Evolutionary conservation across 164 flowering plant species (phyloP).

Genomic region (Annona cherimola): DNA sequence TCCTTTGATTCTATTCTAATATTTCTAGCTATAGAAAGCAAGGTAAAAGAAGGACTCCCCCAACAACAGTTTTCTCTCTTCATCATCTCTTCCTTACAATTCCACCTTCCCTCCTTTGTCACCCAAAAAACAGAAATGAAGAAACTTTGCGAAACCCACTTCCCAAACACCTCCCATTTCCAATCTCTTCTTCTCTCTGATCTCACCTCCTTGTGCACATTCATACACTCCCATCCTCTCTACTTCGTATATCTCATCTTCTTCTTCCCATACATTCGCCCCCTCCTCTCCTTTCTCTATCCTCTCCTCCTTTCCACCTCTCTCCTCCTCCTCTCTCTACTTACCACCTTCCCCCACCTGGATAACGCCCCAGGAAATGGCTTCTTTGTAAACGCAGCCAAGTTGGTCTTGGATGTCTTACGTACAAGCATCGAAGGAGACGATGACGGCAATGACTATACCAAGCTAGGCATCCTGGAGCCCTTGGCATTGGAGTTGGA

Average conservation of each 20-base stretch:
- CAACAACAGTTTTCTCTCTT: background rate
- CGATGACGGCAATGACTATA: slow-evolving; percentile 3
- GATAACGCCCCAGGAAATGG: slow-evolving; percentile 15
- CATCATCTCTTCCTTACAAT: background rate
- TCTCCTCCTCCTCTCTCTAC: slow-evolving; percentile 50
- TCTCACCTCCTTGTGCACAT: slow-evolving; percentile 29
- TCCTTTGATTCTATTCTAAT: background rate
- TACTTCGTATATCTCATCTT: slow-evolving; percentile 69
- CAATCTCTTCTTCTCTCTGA: slow-evolving; percentile 32
- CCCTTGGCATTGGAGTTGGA: background rate
- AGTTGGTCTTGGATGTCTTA: slow-evolving; percentile 15
- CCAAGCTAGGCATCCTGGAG: slow-evolving; percentile 13
- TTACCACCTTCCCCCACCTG: slow-evolving; percentile 27
- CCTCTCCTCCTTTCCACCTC: slow-evolving; percentile 77
- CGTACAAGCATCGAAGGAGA: slow-evolving; percentile 15
- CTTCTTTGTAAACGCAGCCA: slow-evolving; percentile 17
- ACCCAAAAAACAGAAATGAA: background rate
- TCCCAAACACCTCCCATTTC: slow-evolving; percentile 18
- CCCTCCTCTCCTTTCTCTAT: slow-evolving; percentile 58
- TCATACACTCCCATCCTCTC: slow-evolving; percentile 60
- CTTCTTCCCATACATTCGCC: slow-evolving; percentile 70
- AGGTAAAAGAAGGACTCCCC: background rate
- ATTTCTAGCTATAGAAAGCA: background rate
- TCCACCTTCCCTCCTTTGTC: background rate
- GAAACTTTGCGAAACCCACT: slow-evolving; percentile 30